Base-by-base conservation (phyloP, 2,329 filamentous ascomycete genomes). In the Cordyceps farinosa region DNA sequence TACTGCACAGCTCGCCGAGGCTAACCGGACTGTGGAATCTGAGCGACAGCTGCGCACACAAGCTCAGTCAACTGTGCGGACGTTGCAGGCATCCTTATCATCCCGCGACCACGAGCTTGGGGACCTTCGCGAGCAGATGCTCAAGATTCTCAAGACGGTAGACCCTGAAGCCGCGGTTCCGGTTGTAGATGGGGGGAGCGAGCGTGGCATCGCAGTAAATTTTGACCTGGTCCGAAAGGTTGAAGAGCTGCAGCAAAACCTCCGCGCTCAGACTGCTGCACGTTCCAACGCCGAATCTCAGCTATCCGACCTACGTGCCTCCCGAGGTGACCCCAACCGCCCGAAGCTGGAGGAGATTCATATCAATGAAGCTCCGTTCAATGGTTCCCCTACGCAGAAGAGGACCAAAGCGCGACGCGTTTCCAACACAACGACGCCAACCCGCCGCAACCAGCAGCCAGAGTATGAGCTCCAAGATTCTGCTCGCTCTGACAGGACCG, bases 161-260 rank as follows among this genome's bases (percentile, higher is more conserved):
- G 91, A 97, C 72, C 91, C 91, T 0, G 88, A 91, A 66, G 79
- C 86, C 10, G 84, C 89, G 62, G 80, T 83, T n/a, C 78, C 85
- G n/a, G 84, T 87, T 61, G 82, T 86, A 2, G 83, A 87, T 62
- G 79, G 76, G 8, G 73, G 73, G 36, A 78, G 77, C 81, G 91
- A 86, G 80, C 93, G 77, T 80, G 84, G 75, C 77, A 87, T 76
- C 82, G 90, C 82, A 80, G 88, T 79, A 80, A 92, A 81, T 77
- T 96, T 96, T 65, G 89, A 96, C 70, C 82, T 98, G 50, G 91
- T 91, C 13, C 87, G 92, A 67, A 91, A 95, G 73, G 84, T 98
- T 7, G 92, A 97, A 70, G 87, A 92, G 60, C 83, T 93, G n/a
- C 92, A 97, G 70, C 90, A 94, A 71, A 92, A 92, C 65, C 83